A percentile compares a stretch with the other conserved stretches of the same genome.
These are phyloP conservation scores for Triticum urartu DNA, from an alignment of 176 grass and related monocot genomes.

Conservation along the genomic window DNA sequence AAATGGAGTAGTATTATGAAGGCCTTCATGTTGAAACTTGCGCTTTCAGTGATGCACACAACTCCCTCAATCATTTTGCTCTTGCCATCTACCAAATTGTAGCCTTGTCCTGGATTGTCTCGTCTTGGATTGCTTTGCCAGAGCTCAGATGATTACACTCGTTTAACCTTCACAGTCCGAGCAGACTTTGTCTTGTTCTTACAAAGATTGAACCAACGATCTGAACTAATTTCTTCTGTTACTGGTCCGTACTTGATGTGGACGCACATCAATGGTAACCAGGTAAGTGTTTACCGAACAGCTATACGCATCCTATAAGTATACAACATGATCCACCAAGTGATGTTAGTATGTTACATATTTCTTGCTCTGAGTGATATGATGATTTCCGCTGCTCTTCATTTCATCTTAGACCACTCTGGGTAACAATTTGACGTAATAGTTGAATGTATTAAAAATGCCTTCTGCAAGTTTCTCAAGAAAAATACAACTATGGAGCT, in stretches of 20 bases:
- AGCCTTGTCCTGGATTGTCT: not conserved
- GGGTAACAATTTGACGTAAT: conserved; percentile 19
- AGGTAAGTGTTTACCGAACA: not conserved
- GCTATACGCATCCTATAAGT: not conserved
- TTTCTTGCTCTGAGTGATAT: conserved; percentile 12
- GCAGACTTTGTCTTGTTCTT: not conserved
- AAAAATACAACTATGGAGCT: conserved; percentile 35
- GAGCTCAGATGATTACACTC: not conserved
- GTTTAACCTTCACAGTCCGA: not conserved
- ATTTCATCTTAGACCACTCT: conserved; percentile 13
- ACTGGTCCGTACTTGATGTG: not conserved
- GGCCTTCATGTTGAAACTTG: not conserved
- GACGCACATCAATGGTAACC: not conserved
- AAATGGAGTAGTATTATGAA: not conserved
- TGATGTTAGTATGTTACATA: not conserved
- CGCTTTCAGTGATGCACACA: not conserved
- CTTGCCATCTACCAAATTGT: not conserved
- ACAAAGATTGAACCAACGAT: not conserved
- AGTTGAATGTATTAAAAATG: conserved; percentile 17
- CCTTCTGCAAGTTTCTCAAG: not conserved
- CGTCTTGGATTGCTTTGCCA: not conserved
- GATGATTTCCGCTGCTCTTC: not conserved
- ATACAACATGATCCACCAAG: not conserved
- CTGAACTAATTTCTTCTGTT: conserved; percentile 1
- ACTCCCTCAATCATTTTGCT: not conserved